Evolutionary conservation across 352 stramenopile genomes (phyloP).

Genomic region (Aphanomyces cochlioides): DNA sequence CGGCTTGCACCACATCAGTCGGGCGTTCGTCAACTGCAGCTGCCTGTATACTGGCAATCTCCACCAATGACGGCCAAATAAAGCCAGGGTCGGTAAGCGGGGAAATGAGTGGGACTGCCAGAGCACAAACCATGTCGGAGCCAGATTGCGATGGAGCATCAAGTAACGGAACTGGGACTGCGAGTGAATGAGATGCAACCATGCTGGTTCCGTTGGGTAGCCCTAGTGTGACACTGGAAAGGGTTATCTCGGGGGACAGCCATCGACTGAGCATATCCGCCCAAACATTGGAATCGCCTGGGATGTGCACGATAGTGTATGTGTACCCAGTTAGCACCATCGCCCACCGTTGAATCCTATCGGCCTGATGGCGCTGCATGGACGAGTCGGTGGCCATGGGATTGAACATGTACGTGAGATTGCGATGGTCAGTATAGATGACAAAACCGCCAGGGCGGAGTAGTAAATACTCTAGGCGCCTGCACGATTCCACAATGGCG

Average conservation of each 20-base stretch:
- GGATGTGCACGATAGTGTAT: constrained; percentile 36
- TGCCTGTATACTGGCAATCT: constrained; percentile 11
- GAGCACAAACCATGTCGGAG: background rate
- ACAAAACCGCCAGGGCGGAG: constrained; percentile 8
- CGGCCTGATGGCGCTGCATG: constrained; percentile 32
- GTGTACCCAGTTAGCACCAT: constrained; percentile 29
- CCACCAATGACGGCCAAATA: constrained; percentile 11
- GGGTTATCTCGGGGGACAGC: constrained; percentile 9
- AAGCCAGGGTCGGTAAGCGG: background rate
- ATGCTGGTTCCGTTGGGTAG: background rate
- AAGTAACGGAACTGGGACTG: too few species aligned
- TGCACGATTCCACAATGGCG: constrained; percentile 18
- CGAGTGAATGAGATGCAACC: constrained; percentile 9
- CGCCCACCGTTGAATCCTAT: constrained; percentile 37
- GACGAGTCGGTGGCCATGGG: constrained; percentile 3
- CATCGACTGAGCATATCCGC: constrained; percentile 36
- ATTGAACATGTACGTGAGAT: constrained; percentile 37
- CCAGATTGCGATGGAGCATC: background rate
- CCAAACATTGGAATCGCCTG: constrained; percentile 37
- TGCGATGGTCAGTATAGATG: constrained; percentile 34
- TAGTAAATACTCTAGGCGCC: constrained; percentile 8
- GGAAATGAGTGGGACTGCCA: background rate
- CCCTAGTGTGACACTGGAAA: background rate
- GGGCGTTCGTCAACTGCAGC: background rate
- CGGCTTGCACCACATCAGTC: background rate